Conservation (phyloP, 1,284 basidiomycete genomes). For the Trametes versicolor region DNA sequence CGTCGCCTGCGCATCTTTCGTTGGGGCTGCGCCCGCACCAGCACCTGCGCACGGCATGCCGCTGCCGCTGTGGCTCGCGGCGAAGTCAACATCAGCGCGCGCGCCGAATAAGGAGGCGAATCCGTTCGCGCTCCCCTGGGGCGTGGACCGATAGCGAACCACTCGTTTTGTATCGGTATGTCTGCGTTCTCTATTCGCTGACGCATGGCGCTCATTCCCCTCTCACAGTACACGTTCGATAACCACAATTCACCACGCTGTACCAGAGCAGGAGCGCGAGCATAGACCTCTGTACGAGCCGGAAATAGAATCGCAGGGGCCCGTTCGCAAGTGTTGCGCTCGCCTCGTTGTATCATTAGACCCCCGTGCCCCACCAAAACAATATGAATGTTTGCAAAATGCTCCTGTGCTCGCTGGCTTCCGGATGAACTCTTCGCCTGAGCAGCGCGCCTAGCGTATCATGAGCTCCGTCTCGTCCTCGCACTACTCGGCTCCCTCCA, state of each 20-base stretch:
- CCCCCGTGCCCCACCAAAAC: too few species aligned
- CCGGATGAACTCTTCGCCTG: conserved; percentile 6
- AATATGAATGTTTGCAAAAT: background rate
- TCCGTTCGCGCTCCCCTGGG: conserved; percentile 23
- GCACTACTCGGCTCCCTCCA: conserved; percentile 9
- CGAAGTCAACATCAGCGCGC: conserved; percentile 17
- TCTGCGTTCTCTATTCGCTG: background rate
- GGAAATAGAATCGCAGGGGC: background rate
- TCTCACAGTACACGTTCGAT: too few species aligned
- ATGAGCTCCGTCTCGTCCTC: background rate
- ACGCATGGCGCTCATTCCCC: background rate
- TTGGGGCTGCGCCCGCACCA: background rate
- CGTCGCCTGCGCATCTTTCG: background rate
- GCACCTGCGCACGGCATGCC: conserved; percentile 17
- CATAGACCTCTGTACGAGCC: background rate
- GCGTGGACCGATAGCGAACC: conserved; percentile 4
- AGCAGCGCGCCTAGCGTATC: background rate
- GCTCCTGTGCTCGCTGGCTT: too few species aligned
- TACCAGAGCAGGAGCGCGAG: too few species aligned
- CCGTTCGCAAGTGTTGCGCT: background rate
- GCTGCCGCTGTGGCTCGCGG: conserved; percentile 19
- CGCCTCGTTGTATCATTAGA: conserved; percentile 5
- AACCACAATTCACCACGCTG: too few species aligned
- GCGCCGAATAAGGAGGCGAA: conserved; percentile 17
- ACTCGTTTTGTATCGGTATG: background rate